phyloP scores from a whole-genome alignment of 2,329 filamentous ascomycete genomes.

The Alternaria hordeiaustralica region DNA sequence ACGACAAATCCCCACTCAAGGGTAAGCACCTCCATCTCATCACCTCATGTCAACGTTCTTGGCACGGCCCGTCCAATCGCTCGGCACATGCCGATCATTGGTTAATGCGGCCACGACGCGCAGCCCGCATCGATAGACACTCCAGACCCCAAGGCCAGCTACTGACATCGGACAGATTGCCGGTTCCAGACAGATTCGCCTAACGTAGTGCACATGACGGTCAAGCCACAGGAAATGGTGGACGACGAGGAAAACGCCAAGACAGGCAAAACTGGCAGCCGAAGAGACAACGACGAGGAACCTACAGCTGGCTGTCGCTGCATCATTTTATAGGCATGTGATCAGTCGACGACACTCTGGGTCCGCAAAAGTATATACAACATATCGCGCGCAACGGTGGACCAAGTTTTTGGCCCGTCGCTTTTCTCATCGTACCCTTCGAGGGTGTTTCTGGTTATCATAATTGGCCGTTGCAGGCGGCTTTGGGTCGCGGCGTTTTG shows the following conservation, averaged over 20 bases:
- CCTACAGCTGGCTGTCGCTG: conserved; percentile 67
- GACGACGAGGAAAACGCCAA: conserved; percentile 82
- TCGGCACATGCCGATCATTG: conserved; percentile 20
- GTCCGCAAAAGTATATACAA: conserved; percentile 2
- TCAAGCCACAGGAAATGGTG: conserved; percentile 82
- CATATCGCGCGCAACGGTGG: background rate
- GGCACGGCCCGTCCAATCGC: conserved; percentile 27
- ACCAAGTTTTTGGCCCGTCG: background rate
- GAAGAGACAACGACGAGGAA: conserved; percentile 62
- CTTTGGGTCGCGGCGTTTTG: conserved; percentile 5
- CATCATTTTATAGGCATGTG: conserved; percentile 61
- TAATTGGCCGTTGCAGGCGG: conserved; percentile 7
- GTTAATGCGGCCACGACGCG: conserved; percentile 3
- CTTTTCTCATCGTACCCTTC: background rate
- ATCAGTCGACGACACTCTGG: background rate
- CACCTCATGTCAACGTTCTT: conserved; percentile 15
- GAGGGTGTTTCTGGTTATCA: conserved; percentile 2
- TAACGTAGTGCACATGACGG: conserved; percentile 94
- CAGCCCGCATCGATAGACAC: conserved; percentile 1
- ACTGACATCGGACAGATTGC: conserved; percentile 65
- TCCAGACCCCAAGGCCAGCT: background rate
- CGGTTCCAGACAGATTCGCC: conserved; percentile 75
- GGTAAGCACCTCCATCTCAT: conserved; percentile 62
- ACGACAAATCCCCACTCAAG: conserved; percentile 84
- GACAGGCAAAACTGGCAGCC: conserved; percentile 62